Evolutionary conservation across 495 filamentous ascomycete genomes (phyloP).

Genomic region (Pseudomonodictys pantanalensis): DNA sequence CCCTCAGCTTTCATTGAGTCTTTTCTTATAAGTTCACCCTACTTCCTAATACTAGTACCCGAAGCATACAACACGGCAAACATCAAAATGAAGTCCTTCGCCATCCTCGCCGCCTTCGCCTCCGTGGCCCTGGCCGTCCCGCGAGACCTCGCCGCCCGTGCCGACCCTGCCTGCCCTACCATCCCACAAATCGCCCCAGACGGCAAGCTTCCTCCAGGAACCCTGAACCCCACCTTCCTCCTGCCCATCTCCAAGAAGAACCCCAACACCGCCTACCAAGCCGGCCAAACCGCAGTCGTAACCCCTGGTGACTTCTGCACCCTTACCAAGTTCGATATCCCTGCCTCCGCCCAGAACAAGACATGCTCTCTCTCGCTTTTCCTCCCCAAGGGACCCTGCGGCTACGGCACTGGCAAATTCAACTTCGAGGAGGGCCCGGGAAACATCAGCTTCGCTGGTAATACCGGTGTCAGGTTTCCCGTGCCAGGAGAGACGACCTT

Average conservation of each 20-base stretch:
- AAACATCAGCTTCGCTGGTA: slow-evolving; percentile 11
- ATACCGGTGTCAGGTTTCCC: not conserved
- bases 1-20: too few species aligned
- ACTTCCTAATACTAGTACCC: too few species aligned
- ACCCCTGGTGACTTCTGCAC: slow-evolving; percentile 6
- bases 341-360: slow-evolving; percentile 5
- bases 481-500: slow-evolving; percentile 6
- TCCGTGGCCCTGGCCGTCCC: not conserved
- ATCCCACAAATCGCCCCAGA: not conserved
- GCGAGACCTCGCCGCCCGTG: not conserved
- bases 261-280: slow-evolving; percentile 1
- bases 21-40: too few species aligned
- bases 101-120: not conserved
- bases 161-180: not conserved
- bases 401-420: not conserved
- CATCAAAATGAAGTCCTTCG: slow-evolving; percentile 14
- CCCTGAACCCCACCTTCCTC: slow-evolving; percentile 7
- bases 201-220: slow-evolving; percentile 5
- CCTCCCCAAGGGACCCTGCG: too few species aligned
- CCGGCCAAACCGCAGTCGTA: not conserved
- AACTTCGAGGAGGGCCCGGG: slow-evolving; percentile 2
- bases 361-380: slow-evolving; percentile 1
- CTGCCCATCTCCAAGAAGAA: slow-evolving; percentile 1
- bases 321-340: slow-evolving; percentile 9
- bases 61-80: too few species aligned